phyloP scores from a whole-genome alignment of 805 yeast species.

The Yamadazyma takamatsuzukensis region DNA sequence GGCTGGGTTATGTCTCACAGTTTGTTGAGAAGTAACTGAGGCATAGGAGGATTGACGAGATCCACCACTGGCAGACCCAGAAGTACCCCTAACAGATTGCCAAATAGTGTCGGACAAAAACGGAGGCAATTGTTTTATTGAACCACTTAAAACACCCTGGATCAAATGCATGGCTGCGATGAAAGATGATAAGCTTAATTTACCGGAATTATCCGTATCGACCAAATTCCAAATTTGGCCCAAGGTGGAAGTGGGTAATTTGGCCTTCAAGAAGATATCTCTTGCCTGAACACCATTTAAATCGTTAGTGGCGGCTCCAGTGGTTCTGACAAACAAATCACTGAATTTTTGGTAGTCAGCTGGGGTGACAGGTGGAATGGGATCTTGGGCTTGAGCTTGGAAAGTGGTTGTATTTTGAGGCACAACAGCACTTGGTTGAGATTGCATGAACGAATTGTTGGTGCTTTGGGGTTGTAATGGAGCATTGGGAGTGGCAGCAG shows the following conservation, averaged over 20 bases:
- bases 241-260: conserved; percentile 68
- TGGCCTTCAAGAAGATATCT: conserved; percentile 84
- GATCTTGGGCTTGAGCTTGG: conserved; percentile 29
- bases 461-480: conserved; percentile 35
- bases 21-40: conserved; percentile 36
- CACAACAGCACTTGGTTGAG: conserved; percentile 35
- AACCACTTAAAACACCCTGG: conserved; percentile 70
- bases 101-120: conserved; percentile 38
- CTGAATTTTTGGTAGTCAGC: conserved; percentile 61
- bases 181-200: conserved; percentile 70
- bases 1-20: conserved; percentile 27
- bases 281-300: conserved; percentile 79
- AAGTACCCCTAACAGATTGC: conserved; percentile 25
- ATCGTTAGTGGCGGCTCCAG: conserved; percentile 49
- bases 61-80: conserved; percentile 1
- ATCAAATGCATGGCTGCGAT: conserved; percentile 93
- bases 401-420: conserved; percentile 28
- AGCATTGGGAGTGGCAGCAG: conserved; percentile 13
- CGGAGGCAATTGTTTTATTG: conserved; percentile 54
- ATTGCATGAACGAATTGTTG: conserved; percentile 37
- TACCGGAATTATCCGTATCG: conserved; percentile 73
- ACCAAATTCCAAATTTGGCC: conserved; percentile 89
- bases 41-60: conserved; percentile 27
- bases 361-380: conserved; percentile 51
- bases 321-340: conserved; percentile 69